Evolutionary conservation across 768 basidiomycete species (phyloP).

Genomic region (Tricholoma sp.): DNA sequence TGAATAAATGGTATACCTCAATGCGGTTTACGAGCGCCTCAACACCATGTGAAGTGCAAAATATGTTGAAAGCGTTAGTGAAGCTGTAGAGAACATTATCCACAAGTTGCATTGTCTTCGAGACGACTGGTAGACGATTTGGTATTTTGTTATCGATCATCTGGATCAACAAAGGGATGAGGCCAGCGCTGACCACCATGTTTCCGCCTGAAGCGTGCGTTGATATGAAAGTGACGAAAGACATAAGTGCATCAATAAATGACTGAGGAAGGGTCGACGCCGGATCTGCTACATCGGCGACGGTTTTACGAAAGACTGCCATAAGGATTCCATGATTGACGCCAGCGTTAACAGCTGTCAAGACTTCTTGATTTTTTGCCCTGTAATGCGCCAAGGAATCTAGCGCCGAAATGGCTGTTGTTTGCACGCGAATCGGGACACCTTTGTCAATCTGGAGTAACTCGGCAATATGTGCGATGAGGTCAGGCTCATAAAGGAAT

Average conservation of each 20-base stretch:
- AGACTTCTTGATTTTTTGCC: slow-evolving; percentile 76
- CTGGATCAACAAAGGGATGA: slow-evolving; percentile 86
- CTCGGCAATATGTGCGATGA: slow-evolving; percentile 84
- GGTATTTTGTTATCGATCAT: slow-evolving; percentile 75
- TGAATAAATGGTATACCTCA: slow-evolving; percentile 49
- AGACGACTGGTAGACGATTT: slow-evolving; percentile 67
- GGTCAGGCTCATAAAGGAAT: slow-evolving; percentile 93
- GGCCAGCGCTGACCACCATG: slow-evolving; percentile 92
- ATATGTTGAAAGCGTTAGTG: slow-evolving; percentile 80
- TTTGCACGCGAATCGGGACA: slow-evolving; percentile 69
- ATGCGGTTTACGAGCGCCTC: slow-evolving; percentile 82
- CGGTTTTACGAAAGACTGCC: slow-evolving; percentile 80
- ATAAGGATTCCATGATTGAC: slow-evolving; percentile 95
- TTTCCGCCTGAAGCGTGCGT: slow-evolving; percentile 82
- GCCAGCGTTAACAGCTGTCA: slow-evolving; percentile 88
- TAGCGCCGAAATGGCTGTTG: slow-evolving; percentile 81
- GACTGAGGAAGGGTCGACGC: slow-evolving; percentile 64
- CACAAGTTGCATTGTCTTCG: slow-evolving; percentile 87
- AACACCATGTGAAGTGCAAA: slow-evolving; percentile 80
- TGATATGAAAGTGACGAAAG: slow-evolving; percentile 83
- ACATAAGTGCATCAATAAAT: slow-evolving; percentile 79
- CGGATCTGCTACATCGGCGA: slow-evolving; percentile 62
- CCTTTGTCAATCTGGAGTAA: slow-evolving; percentile 76
- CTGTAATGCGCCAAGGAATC: slow-evolving; percentile 89
- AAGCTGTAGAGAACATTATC: slow-evolving; percentile 92